A percentile compares a stretch with the other conserved stretches of the same genome.
phyloP scores from a whole-genome alignment of 2,329 filamentous ascomycete species.

The Fusarium nanum region DNA sequence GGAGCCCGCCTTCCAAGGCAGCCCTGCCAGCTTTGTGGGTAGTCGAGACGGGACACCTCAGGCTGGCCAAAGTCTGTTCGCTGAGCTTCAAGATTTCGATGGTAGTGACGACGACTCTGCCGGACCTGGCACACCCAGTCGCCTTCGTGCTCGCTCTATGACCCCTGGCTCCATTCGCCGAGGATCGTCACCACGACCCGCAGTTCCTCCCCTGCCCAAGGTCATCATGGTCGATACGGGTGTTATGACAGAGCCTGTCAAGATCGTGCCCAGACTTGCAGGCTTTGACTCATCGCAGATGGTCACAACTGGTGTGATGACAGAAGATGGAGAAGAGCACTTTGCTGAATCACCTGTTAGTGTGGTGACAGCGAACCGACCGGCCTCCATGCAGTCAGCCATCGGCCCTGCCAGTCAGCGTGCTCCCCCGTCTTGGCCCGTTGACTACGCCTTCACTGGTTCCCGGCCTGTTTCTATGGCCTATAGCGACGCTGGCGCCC shows the following conservation, averaged over 20 bases:
- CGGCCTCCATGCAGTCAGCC: conserved; percentile 58
- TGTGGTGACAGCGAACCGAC: conserved; percentile 50
- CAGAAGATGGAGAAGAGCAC: conserved; percentile 32
- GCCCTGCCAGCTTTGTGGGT: conserved; percentile 67
- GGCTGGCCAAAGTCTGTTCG: conserved; percentile 82
- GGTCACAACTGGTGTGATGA: conserved; percentile 18
- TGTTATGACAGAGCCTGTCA: conserved; percentile 70
- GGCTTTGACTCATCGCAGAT: conserved; percentile 19
- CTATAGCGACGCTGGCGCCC: conserved; percentile 65
- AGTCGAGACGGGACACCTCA: conserved; percentile 64
- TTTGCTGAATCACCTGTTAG: conserved; percentile 43
- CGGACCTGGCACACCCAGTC: conserved; percentile 66
- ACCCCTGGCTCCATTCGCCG: conserved; percentile 62
- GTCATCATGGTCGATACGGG: conserved; percentile 69
- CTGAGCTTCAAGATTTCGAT: conserved; percentile 85
- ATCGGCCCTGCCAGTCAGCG: conserved; percentile 47
- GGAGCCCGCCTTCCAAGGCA: conserved; percentile 67
- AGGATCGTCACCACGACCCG: conserved; percentile 59
- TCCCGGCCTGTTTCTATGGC: conserved; percentile 62
- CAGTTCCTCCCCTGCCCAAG: conserved; percentile 63
- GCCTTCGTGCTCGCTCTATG: conserved; percentile 58
- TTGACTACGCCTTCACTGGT: conserved; percentile 37
- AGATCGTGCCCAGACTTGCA: conserved; percentile 46
- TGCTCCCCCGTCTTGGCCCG: conserved; percentile 43
- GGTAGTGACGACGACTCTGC: conserved; percentile 79